Percentiles rank a stretch among this genome's conserved stretches.
These are phyloP conservation scores for Nectriaceae sp. DNA, from an alignment of 2,329 filamentous ascomycete genomes.

Conservation along the genomic window DNA sequence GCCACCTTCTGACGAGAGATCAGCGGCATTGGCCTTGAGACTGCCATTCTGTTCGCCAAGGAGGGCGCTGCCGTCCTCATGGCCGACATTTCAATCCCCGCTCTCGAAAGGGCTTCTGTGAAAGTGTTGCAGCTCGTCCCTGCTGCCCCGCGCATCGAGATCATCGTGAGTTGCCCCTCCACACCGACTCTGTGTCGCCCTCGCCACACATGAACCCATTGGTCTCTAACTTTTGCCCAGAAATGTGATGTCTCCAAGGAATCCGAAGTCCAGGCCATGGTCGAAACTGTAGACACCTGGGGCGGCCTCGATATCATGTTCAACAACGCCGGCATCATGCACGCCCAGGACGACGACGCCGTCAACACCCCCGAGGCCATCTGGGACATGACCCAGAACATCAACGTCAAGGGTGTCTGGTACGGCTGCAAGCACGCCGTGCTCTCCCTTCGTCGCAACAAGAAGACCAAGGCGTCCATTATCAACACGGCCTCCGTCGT, in stretches of 20 bases:
- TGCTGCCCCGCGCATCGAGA: constrained; percentile 60
- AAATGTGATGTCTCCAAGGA: constrained; percentile 83
- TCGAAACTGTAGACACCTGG: constrained; percentile 77
- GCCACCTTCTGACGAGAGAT: constrained; percentile 6
- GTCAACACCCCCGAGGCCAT: constrained; percentile 84
- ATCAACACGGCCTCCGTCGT: constrained; percentile 94
- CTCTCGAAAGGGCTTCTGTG: constrained; percentile 72
- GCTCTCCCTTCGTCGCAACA: constrained; percentile 74
- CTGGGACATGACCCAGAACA: constrained; percentile 91
- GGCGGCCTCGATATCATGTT: constrained; percentile 90
- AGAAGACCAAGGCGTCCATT: constrained; percentile 77
- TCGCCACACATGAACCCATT: not conserved
- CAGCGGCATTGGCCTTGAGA: constrained; percentile 92
- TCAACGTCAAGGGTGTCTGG: constrained; percentile 99
- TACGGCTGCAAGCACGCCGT: constrained; percentile 92
- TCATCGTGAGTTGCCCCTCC: constrained; percentile 40
- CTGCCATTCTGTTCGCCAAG: constrained; percentile 82
- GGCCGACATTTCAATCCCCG: constrained; percentile 79
- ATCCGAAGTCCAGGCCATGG: constrained; percentile 70
- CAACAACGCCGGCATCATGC: constrained; percentile 99
- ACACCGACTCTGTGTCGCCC: not conserved
- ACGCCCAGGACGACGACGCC: constrained; percentile 77
- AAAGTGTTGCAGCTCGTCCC: constrained; percentile 77
- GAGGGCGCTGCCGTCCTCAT: constrained; percentile 87
- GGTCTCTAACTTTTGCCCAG: constrained; percentile 14